Conservation (phyloP, 768 basidiomycete species). For the Hirschioporus abietinus region DNA sequence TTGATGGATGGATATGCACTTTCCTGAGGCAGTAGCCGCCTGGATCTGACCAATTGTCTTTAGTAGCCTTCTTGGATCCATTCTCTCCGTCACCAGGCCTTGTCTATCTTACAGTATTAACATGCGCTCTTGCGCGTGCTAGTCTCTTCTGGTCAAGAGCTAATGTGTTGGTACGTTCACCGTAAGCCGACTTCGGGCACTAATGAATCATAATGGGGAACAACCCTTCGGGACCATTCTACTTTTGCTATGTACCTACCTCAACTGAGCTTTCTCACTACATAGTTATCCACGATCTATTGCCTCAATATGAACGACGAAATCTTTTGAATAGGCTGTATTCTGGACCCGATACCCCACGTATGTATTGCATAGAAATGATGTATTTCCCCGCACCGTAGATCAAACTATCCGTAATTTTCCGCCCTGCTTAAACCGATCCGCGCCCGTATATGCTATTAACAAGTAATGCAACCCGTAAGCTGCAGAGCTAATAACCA, state of each 20-base stretch:
- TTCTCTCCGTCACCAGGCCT: background rate
- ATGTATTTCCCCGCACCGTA: background rate
- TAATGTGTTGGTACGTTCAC: no score
- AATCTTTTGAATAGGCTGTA: no score
- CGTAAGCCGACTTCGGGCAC: no score
- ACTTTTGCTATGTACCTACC: background rate
- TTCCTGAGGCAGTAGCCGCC: background rate
- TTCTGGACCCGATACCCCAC: background rate
- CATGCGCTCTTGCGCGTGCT: no score
- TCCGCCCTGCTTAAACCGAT: background rate
- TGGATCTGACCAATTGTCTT: background rate
- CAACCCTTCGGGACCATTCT: no score
- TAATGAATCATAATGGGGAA: background rate
- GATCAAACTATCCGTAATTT: background rate
- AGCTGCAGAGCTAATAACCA: background rate
- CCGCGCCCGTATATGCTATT: no score
- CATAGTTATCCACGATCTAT: background rate
- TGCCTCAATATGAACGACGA: no score
- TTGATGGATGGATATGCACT: background rate
- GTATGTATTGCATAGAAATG: background rate
- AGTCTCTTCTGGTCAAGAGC: no score
- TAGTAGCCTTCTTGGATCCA: background rate
- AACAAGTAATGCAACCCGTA: no score
- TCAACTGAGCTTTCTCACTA: background rate
- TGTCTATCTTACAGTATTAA: background rate